Conservation (phyloP, 139 green algal genomes). For the Trebouxia sp. region DNA sequence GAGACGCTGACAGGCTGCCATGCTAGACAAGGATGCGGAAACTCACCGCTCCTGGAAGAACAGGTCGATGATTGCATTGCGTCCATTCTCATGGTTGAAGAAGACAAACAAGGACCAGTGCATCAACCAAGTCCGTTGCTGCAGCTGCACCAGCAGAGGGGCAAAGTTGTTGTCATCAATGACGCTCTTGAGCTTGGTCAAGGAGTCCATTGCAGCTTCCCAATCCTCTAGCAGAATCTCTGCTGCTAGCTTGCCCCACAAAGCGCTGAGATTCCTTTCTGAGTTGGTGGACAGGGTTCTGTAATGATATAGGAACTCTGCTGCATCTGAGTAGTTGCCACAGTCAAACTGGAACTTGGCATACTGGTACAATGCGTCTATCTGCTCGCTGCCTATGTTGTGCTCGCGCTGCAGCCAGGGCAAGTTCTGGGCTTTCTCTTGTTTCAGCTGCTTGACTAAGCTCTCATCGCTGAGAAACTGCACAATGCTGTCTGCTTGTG, state of each 20-base stretch:
- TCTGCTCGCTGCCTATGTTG: conserved; percentile 76
- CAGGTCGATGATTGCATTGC: conserved; percentile 93
- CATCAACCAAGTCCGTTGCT: conserved; percentile 98
- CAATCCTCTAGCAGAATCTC: conserved; percentile 93
- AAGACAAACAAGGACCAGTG: conserved; percentile 98
- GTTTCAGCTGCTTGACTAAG: conserved; percentile 84
- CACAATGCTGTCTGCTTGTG: conserved; percentile 84
- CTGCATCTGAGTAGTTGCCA: conserved; percentile 92
- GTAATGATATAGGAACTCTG: conserved; percentile 95
- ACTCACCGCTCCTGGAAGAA: conserved; percentile 91
- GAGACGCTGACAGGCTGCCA: background rate
- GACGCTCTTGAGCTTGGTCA: conserved; percentile 91
- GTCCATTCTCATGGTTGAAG: conserved; percentile 97
- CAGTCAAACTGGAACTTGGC: conserved; percentile 99
- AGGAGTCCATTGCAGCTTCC: conserved; percentile 85
- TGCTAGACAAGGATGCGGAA: background rate
- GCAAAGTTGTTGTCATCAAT: conserved; percentile 93
- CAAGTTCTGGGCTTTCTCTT: conserved; percentile 95
- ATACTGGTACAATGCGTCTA: conserved; percentile 97
- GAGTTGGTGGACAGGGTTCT: conserved; percentile 80
- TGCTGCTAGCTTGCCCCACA: conserved; percentile 97
- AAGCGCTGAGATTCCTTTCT: conserved; percentile 78
- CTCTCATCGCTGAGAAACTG: conserved; percentile 87
- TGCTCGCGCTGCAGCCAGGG: conserved; percentile 74
- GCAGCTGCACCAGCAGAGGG: conserved; percentile 83